A percentile compares a stretch with the other conserved stretches of the same genome.
Evolutionary conservation across 768 basidiomycete genomes (phyloP).

Genomic region (Suillus fuscotomentosus): DNA sequence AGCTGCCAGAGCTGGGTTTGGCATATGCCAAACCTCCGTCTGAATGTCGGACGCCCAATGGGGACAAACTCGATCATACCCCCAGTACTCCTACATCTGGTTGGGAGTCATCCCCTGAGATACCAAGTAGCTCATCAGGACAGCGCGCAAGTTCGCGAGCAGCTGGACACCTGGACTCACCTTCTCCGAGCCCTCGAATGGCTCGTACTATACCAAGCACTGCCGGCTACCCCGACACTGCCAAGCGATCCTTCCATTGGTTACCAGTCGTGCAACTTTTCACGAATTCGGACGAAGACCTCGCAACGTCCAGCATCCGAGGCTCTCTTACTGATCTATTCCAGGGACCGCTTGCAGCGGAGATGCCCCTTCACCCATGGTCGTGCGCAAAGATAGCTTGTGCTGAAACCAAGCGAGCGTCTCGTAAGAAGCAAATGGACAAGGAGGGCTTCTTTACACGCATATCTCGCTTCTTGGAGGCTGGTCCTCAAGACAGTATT

Average conservation of each 20-base stretch:
- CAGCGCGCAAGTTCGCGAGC: neutral
- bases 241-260: neutral
- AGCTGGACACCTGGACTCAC: neutral
- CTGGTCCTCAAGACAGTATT: neutral
- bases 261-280: neutral
- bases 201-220: neutral
- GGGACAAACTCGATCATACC: neutral
- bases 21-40: neutral
- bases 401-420: slow-evolving; percentile 23
- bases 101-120: neutral
- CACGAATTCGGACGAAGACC: neutral
- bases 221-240: neutral
- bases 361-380: slow-evolving; percentile 15
- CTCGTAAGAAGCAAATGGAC: slow-evolving; percentile 19
- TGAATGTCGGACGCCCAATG: too few species aligned
- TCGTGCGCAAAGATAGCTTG: slow-evolving; percentile 32
- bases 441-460: neutral
- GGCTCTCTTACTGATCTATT: neutral
- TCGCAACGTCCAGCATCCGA: neutral
- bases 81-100: neutral
- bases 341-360: neutral
- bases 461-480: neutral
- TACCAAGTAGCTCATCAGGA: neutral
- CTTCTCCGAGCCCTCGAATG: neutral
- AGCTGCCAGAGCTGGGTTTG: neutral